Evolutionary conservation across 768 basidiomycete genomes (phyloP).

Genomic region (Imleria badia): DNA sequence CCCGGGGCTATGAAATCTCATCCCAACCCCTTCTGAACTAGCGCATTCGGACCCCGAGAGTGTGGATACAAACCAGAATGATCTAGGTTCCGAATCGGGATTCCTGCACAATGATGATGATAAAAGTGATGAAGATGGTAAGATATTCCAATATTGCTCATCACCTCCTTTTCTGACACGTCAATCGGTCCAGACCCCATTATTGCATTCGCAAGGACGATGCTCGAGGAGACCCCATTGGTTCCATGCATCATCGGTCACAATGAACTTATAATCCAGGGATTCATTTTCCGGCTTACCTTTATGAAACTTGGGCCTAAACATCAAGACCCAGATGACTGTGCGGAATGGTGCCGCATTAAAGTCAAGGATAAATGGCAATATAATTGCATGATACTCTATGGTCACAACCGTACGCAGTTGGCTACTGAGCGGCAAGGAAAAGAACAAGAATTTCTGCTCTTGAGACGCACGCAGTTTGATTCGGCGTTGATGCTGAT

Average conservation of each 20-base stretch:
- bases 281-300: neutral
- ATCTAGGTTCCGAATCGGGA: neutral
- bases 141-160: neutral
- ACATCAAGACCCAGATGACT: neutral
- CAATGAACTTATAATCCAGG: neutral
- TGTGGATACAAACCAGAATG: neutral
- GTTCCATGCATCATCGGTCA: neutral
- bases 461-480: neutral
- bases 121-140: neutral
- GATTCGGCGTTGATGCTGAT: slow-evolving; percentile 1
- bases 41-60: neutral
- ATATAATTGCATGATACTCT: neutral
- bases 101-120: neutral
- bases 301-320: neutral
- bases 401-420: neutral
- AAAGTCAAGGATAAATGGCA: neutral
- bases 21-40: neutral
- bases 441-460: neutral
- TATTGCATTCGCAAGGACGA: neutral
- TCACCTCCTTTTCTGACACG: neutral
- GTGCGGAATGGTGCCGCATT: neutral
- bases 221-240: neutral
- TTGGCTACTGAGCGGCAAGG: neutral
- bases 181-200: neutral
- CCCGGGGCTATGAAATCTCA: neutral